Evolutionary conservation across 768 basidiomycete genomes (phyloP), one percentile per base, ranked within the genome.

Genomic region (Boletus fagicola): DNA sequence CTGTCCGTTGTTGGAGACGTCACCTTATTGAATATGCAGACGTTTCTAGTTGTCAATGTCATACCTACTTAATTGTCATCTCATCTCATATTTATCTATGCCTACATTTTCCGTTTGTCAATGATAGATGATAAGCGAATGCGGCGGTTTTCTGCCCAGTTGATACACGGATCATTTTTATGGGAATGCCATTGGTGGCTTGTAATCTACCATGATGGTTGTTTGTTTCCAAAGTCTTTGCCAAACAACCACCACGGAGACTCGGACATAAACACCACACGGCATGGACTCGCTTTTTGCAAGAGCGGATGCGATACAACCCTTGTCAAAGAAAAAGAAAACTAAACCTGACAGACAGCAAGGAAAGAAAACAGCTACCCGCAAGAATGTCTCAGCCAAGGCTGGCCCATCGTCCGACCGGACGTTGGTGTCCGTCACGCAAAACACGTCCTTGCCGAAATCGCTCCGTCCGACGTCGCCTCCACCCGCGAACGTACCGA

Each of bases 261-360:
- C 24, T 28, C 18, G 45, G 10, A 18, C 13, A 24, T 10, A 46
- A 18, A 20, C 46, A 7, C n/a, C n/a, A n/a, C 12, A 44, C 24
- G 9, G 9, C 46, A 56, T 92, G 88, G 88, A 92, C 65, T 74
- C 85, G 12, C 80, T 93, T 15, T 78, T 92, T 58, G 83, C 88
- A 18, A 84, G 84, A 62, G 88, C 86, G 46, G 77, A 88, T 58
- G 80, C 84, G 9, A 72, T 85, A 40, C 71, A 74, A 56, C 78
- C 85, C 38, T 51, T 78, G 12, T 69, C 68, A 11, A 84, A 81
- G 63, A 80, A 75, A 60, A 72, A 77, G 49, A 80, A 81, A 68
- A 1, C 30, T 1, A 53, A 38, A 18, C 47, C 56, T 24, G 54
- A 64, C 44, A 59, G 49, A 43, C 54, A 54, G 39, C 33, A 22